These are phyloP conservation scores for Nepenthes alata DNA, from an alignment of 179 eudicot species.

Conservation along the genomic window DNA sequence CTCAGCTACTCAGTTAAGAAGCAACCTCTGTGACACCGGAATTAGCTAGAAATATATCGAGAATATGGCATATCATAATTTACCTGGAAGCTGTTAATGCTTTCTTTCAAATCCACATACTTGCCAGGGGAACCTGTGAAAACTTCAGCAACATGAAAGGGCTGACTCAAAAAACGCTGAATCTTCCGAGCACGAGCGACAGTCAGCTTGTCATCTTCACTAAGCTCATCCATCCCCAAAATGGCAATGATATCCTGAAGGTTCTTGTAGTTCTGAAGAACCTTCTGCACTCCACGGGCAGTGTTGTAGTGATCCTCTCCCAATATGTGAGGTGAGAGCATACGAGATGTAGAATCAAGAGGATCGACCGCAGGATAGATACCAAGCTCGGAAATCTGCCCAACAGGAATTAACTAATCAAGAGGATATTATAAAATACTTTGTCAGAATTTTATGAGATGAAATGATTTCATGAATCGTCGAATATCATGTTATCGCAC, in stretches of 20 bases:
- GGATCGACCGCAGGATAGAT: slow-evolving; percentile 99
- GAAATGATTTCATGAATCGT: too few species aligned
- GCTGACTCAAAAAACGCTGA: slow-evolving; percentile 57
- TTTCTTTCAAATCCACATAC: slow-evolving; percentile 93
- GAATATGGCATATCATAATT: neutral
- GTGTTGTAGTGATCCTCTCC: slow-evolving; percentile 96
- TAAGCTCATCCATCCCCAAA: slow-evolving; percentile 98
- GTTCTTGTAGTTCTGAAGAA: slow-evolving; percentile 96
- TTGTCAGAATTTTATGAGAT: too few species aligned
- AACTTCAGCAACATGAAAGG: slow-evolving; percentile 50
- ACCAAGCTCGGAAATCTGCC: slow-evolving; percentile 94
- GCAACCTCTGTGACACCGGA: too few species aligned
- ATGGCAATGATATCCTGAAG: slow-evolving; percentile 99
- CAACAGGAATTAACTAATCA: neutral
- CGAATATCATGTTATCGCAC: too few species aligned
- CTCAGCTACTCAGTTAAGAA: too few species aligned
- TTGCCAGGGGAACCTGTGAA: slow-evolving; percentile 99
- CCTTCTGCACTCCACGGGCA: slow-evolving; percentile 96
- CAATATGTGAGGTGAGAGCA: slow-evolving; percentile 96
- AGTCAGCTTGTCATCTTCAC: slow-evolving; percentile 96
- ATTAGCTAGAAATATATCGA: too few species aligned
- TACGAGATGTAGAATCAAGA: slow-evolving; percentile 94
- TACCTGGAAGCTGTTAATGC: slow-evolving; percentile 94
- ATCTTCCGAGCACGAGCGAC: slow-evolving; percentile 98
- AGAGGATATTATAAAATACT: neutral